These are phyloP conservation scores for Ustilago loliicola DNA, from an alignment of 1,284 basidiomycete species.

Conservation along the genomic window DNA sequence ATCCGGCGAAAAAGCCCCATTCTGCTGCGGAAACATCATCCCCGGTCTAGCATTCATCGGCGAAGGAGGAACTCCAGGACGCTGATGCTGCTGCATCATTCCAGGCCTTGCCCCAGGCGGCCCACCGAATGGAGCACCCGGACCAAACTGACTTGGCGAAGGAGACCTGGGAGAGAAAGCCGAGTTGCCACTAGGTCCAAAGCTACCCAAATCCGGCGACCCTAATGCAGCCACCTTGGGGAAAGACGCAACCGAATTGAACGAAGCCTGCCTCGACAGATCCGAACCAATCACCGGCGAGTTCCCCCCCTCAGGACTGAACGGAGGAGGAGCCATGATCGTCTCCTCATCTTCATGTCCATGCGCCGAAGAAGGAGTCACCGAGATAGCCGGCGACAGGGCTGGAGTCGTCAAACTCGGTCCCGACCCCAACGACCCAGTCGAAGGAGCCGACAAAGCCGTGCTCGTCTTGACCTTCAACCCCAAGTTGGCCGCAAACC, in stretches of 20 bases:
- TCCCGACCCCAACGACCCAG: constrained; percentile 13
- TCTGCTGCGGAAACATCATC: constrained; percentile 40
- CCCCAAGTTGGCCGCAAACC: constrained; percentile 77
- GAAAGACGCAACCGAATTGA: constrained; percentile 61
- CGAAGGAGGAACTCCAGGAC: constrained; percentile 19
- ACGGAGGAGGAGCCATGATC: constrained; percentile 5
- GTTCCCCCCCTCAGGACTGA: constrained; percentile 14
- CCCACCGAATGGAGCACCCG: constrained; percentile 25
- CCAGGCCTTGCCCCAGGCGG: background rate
- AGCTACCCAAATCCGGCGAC: constrained; percentile 44
- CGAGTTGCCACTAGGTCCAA: constrained; percentile 18
- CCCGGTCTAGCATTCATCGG: constrained; percentile 33
- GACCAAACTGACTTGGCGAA: constrained; percentile 41
- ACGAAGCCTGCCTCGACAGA: constrained; percentile 54
- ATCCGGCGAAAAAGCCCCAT: constrained; percentile 42
- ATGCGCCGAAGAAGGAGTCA: constrained; percentile 55
- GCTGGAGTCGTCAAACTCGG: constrained; percentile 31
- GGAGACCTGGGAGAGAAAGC: constrained; percentile 45
- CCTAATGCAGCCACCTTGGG: constrained; percentile 38
- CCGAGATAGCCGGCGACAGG: constrained; percentile 60
- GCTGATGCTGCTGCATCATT: constrained; percentile 17
- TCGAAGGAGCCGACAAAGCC: background rate
- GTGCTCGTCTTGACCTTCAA: constrained; percentile 54
- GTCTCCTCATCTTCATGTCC: constrained; percentile 19
- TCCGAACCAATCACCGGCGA: constrained; percentile 37